Base-by-base conservation (phyloP, 129 eudicot species). In the Daucus carota region DNA sequence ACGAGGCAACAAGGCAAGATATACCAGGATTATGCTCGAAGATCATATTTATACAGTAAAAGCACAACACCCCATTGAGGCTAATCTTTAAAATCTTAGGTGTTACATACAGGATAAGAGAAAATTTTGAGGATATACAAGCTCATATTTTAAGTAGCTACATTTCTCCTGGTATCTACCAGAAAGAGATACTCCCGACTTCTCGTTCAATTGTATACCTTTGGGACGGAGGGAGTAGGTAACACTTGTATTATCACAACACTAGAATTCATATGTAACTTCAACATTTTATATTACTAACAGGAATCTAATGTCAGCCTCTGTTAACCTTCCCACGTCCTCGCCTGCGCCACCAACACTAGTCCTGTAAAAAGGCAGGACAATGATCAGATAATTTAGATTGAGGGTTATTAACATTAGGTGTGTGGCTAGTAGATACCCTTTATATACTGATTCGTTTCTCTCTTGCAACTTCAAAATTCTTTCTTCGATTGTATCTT, bases 381-480 rank as follows among this genome's bases (percentile, higher is more conserved):
- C 38, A 50, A 76, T 36, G 15, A 42, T 44, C 57, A 52, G 45
- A 24, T 69, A 62, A 3, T 36, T 36, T 14, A 17, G 66, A 75
- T 66, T 33, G 5, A 3, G 46, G 42, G 24, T 41, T 26, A 18
- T 32, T 16, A 33, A 22, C 26, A 75, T 16, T 38, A 29, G 16
- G 14, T 10, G 14, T 4, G 34, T 3, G 12, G 68, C 34, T n/a
- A 50, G 62, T 46, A 29, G 26, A 79, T 82, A 93, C 98, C 98
- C 98, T 84, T 93, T 97, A 46, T 90, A 93, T 11, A 93, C 96
- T 63, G 89, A 78, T 79, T 89, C 93, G 85, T 93, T 93, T 87
- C 89, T 93, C 85, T 91, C 98, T 84, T 93, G 98, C 83, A 93
- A 81, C 86, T 83, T 89, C 82, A 93, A 76, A 76, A 93, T 93